Conservation (phyloP, 2,329 filamentous ascomycete species). For the Colletotrichum lentis region DNA sequence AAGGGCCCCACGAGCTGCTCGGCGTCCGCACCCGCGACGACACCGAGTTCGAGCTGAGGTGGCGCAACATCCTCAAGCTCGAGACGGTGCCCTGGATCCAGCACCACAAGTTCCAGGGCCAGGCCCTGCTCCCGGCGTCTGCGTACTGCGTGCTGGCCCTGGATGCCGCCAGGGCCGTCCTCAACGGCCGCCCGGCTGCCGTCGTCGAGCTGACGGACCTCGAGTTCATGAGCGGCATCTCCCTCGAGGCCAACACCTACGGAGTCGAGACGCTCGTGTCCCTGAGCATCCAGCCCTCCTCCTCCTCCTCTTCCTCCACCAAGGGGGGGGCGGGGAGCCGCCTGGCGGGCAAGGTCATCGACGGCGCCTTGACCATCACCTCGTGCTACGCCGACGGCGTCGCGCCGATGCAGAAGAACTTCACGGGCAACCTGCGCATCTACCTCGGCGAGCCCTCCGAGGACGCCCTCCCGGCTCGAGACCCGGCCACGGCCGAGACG, state of each 20-base stretch:
- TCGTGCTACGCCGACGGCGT: constrained; percentile 33
- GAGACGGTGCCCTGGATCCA: constrained; percentile 48
- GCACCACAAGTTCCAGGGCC: constrained; percentile 48
- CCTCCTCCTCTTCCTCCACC: constrained; percentile 23
- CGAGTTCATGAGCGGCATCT: constrained; percentile 47
- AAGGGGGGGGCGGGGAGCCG: constrained; percentile 29
- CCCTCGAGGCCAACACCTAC: constrained; percentile 41
- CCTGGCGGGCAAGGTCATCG: constrained; percentile 19
- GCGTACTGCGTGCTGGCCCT: constrained; percentile 55
- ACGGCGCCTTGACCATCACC: constrained; percentile 38
- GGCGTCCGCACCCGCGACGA: constrained; percentile 31
- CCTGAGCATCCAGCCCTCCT: constrained; percentile 37
- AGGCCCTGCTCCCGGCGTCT: constrained; percentile 55
- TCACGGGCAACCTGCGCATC: constrained; percentile 39
- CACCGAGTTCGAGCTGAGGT: constrained; percentile 33
- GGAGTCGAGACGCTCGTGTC: constrained; percentile 42
- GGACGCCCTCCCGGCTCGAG: constrained; percentile 36
- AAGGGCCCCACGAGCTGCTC: constrained; percentile 50
- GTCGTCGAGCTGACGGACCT: constrained; percentile 47
- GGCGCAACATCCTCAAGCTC: constrained; percentile 40
- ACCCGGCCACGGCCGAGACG: constrained; percentile 37
- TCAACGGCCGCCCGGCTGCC: constrained; percentile 41
- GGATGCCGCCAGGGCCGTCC: constrained; percentile 50
- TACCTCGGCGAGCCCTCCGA: constrained; percentile 38
- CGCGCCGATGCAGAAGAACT: constrained; percentile 37